phyloP scores from a whole-genome alignment of 768 basidiomycete genomes.

The Suillus luteus region DNA sequence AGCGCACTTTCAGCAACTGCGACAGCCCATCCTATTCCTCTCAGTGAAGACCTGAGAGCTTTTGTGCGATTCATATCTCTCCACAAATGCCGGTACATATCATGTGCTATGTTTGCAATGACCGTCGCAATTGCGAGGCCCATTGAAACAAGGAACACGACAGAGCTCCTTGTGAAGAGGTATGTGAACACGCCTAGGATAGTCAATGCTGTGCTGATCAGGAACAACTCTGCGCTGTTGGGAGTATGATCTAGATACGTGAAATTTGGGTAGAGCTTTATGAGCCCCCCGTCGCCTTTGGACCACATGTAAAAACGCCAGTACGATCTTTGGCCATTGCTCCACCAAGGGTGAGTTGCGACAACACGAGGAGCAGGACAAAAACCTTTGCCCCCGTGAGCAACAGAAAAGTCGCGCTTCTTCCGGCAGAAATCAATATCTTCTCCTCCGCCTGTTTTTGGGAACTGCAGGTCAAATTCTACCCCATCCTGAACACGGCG shows the following conservation, averaged over 20 bases:
- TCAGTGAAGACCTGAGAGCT: conserved; percentile 37
- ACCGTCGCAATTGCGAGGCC: conserved; percentile 33
- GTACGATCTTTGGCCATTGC: conserved; percentile 45
- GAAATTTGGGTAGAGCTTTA: conserved; percentile 48
- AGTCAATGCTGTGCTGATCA: conserved; percentile 27
- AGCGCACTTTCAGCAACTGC: conserved; percentile 53
- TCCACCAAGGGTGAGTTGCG: conserved; percentile 65
- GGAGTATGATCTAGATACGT: conserved; percentile 48
- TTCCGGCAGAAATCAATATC: conserved; percentile 60
- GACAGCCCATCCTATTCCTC: conserved; percentile 38
- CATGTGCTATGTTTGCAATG: conserved; percentile 47
- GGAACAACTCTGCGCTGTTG: conserved; percentile 50
- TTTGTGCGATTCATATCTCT: conserved; percentile 39
- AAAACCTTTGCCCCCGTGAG: conserved; percentile 43
- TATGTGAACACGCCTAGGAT: conserved; percentile 19
- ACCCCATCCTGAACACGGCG: conserved; percentile 48
- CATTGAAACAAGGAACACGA: conserved; percentile 22
- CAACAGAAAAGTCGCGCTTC: conserved; percentile 43
- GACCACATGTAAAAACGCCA: conserved; percentile 61
- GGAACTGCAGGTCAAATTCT: conserved; percentile 49
- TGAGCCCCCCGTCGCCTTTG: conserved; percentile 54
- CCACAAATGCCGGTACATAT: conserved; percentile 49
- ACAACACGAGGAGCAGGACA: conserved; percentile 47
- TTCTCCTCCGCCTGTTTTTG: conserved; percentile 66
- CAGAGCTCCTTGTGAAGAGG: conserved; percentile 16